Conservation (phyloP, 345 rosid species). For the Aethionema arabicum region DNA sequence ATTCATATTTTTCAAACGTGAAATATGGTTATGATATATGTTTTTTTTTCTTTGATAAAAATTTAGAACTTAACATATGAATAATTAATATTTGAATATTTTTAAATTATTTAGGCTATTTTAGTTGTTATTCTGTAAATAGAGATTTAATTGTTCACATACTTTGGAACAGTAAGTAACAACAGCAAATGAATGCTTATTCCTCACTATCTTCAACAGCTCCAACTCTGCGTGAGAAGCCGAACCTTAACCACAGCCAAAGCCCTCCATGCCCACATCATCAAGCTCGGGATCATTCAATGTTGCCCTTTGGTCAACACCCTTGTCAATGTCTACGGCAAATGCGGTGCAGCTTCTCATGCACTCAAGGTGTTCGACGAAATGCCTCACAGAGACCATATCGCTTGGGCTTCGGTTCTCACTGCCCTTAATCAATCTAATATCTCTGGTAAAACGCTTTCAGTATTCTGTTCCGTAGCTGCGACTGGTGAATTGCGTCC, state of each 20-base stretch:
- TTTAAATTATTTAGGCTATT: too few species aligned
- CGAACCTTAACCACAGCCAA: conserved; percentile 36
- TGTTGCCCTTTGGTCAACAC: conserved; percentile 45
- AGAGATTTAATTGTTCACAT: not conserved
- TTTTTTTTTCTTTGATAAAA: too few species aligned
- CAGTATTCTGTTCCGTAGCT: conserved; percentile 45
- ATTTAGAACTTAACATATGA: too few species aligned
- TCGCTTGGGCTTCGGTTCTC: conserved; percentile 72
- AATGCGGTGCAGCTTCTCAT: conserved; percentile 45
- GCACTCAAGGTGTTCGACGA: conserved; percentile 58
- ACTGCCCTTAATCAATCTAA: conserved; percentile 56
- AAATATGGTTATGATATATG: too few species aligned
- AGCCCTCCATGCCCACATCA: conserved; percentile 49
- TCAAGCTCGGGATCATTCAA: conserved; percentile 48
- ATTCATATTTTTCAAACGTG: too few species aligned
- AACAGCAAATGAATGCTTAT: conserved; percentile 46
- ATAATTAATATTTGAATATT: too few species aligned
- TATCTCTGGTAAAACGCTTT: conserved; percentile 50
- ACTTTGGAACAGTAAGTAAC: not conserved
- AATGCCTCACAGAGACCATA: conserved; percentile 60
- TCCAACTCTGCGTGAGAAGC: conserved; percentile 42
- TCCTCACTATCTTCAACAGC: conserved; percentile 45
- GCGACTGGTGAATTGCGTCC: conserved; percentile 42
- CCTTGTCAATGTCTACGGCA: conserved; percentile 48
- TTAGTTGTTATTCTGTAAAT: too few species aligned